These are phyloP conservation scores for Breynia disticha DNA, from an alignment of 441 rosid genomes.

Conservation along the genomic window DNA sequence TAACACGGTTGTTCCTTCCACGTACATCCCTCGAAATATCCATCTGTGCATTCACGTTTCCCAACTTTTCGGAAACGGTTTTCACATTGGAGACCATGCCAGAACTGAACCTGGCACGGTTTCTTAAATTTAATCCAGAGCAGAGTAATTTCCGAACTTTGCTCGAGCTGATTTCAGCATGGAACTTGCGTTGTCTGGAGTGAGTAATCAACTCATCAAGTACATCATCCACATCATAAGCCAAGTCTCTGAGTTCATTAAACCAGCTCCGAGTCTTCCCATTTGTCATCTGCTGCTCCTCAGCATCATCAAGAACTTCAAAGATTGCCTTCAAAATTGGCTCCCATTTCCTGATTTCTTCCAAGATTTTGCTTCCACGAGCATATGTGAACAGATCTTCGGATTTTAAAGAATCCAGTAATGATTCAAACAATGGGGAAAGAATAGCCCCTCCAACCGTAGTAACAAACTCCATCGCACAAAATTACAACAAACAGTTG, in stretches of 20 bases:
- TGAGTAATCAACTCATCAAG: background rate
- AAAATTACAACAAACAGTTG: too few relatives aligned
- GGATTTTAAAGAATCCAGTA: too few relatives aligned
- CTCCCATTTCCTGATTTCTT: background rate
- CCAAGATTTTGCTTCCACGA: background rate
- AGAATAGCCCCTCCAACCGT: too few relatives aligned
- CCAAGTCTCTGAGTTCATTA: background rate
- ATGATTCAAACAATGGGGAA: too few relatives aligned
- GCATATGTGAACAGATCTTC: too few relatives aligned
- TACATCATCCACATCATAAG: background rate
- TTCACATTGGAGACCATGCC: background rate
- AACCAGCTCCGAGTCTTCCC: background rate
- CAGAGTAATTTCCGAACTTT: background rate
- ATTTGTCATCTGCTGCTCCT: slow-evolving; percentile 1
- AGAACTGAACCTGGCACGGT: background rate
- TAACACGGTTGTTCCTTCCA: background rate
- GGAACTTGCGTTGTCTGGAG: background rate
- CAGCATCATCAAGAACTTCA: slow-evolving; percentile 5
- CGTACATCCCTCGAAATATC: background rate
- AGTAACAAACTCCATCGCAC: too few relatives aligned
- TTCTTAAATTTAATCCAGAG: background rate
- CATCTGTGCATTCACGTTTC: background rate
- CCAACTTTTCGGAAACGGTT: background rate
- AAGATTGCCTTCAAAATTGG: background rate
- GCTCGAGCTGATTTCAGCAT: background rate